phyloP scores from a whole-genome alignment of 352 stramenopile species.

The Pythium utonaiense region DNA sequence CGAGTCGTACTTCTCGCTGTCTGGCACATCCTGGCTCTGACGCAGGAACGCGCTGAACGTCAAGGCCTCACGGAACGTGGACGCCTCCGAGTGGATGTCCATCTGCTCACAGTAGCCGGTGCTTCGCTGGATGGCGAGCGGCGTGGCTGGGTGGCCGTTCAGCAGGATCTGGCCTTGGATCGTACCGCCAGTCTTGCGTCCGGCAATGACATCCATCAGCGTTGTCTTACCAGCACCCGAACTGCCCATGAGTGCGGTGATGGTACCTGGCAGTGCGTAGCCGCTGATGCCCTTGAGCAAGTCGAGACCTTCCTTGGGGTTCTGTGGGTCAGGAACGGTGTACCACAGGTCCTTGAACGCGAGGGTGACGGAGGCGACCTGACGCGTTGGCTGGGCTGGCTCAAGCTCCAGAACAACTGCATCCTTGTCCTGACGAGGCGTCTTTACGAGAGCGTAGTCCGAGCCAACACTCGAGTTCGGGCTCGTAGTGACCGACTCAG shows the following conservation, averaged over 20 bases:
- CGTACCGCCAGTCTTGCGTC: slow-evolving; percentile 83
- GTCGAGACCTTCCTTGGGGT: slow-evolving; percentile 37
- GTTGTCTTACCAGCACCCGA: slow-evolving; percentile 85
- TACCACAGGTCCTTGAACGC: slow-evolving; percentile 34
- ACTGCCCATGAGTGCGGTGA: slow-evolving; percentile 45
- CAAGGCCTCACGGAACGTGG: slow-evolving; percentile 22
- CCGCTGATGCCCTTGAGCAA: slow-evolving; percentile 35
- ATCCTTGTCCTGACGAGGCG: slow-evolving; percentile 5
- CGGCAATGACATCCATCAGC: slow-evolving; percentile 89
- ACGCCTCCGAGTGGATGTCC: slow-evolving; percentile 25
- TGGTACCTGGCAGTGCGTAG: slow-evolving; percentile 29
- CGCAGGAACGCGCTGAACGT: slow-evolving; percentile 56
- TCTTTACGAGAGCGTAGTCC: slow-evolving; percentile 17
- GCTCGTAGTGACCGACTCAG: slow-evolving; percentile 1
- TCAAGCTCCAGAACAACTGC: slow-evolving; percentile 13
- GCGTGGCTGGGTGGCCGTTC: slow-evolving; percentile 27
- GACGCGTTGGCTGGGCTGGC: background rate
- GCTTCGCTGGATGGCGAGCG: slow-evolving; percentile 21
- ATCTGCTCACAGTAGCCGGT: slow-evolving; percentile 31
- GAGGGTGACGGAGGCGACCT: slow-evolving; percentile 23
- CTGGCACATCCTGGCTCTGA: slow-evolving; percentile 18
- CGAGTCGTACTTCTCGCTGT: slow-evolving; percentile 24
- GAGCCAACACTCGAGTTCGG: slow-evolving; percentile 15
- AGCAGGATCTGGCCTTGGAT: slow-evolving; percentile 53
- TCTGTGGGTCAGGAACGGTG: slow-evolving; percentile 26